Percentiles rank a stretch among this genome's conserved stretches.
Evolutionary conservation across 176 grass and related monocot genomes (phyloP).

Genomic region (Thalia dealbata): DNA sequence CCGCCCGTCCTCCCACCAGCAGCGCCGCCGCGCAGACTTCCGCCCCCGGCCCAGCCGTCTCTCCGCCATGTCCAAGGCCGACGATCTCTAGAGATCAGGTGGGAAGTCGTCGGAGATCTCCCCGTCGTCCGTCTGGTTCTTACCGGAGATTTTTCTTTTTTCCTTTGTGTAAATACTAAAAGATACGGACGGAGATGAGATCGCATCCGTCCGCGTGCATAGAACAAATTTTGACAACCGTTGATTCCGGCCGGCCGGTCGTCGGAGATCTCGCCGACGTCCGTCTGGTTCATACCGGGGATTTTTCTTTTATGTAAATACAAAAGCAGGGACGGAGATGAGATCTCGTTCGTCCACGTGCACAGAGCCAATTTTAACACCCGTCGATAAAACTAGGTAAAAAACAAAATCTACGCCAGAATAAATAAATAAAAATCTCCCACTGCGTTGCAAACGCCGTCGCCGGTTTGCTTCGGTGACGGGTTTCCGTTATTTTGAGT

Average conservation of each 20-base stretch:
- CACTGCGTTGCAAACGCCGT: neutral
- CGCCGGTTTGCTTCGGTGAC: neutral
- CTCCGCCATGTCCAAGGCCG: conserved; percentile 38
- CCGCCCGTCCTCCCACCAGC: conserved; percentile 35
- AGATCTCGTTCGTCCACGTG: neutral
- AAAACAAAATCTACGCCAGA: too few relatives aligned
- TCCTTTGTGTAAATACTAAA: too few relatives aligned
- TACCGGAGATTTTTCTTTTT: neutral
- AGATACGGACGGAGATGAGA: neutral
- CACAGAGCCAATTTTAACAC: neutral
- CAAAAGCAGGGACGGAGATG: neutral
- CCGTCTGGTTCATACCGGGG: neutral
- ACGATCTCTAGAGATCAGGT: conserved; percentile 15
- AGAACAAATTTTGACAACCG: neutral
- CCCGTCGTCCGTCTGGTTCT: neutral
- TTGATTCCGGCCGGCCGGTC: too few relatives aligned
- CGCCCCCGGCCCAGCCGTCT: conserved; percentile 30
- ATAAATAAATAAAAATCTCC: neutral
- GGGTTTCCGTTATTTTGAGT: too few relatives aligned
- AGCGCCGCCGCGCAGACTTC: conserved; percentile 22
- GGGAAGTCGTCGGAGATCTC: neutral
- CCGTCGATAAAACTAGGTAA: neutral
- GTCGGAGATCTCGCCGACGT: neutral
- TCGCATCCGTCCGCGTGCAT: neutral
- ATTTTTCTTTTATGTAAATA: neutral